Percentiles rank a stretch among this genome's conserved stretches.
Evolutionary conservation across 768 basidiomycete species (phyloP).

Genomic region (Dacryopinax primogenitus): DNA sequence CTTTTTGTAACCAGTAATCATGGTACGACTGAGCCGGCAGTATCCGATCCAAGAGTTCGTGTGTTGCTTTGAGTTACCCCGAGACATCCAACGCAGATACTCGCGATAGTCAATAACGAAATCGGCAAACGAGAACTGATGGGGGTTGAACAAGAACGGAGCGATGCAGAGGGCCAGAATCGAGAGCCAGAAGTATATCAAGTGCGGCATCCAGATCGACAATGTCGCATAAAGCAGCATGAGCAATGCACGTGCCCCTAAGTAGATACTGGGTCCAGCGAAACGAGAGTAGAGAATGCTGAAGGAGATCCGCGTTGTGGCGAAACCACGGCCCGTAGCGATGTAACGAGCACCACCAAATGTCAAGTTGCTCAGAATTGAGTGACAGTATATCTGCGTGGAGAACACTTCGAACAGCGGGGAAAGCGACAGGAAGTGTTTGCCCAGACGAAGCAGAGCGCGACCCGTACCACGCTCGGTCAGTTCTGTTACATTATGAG

Average conservation of each 20-base stretch:
- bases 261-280: conserved; percentile 94
- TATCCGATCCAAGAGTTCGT: conserved; percentile 99
- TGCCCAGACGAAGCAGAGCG: conserved; percentile 79
- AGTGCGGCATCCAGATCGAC: conserved; percentile 77
- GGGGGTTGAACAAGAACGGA: conserved; percentile 99
- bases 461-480: conserved; percentile 89
- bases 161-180: conserved; percentile 83
- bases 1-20: conserved; percentile 99
- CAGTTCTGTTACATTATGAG: conserved; percentile 46
- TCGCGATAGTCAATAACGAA: conserved; percentile 96
- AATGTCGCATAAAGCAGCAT: conserved; percentile 90
- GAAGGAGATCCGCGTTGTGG: conserved; percentile 89
- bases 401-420: conserved; percentile 96
- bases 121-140: conserved; percentile 94
- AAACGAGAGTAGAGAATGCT: conserved; percentile 94
- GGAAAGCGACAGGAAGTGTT: conserved; percentile 88
- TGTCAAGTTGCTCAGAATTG: conserved; percentile 90
- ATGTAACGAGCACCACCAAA: conserved; percentile 98
- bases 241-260: conserved; percentile 85
- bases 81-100: conserved; percentile 97
- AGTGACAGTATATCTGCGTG: conserved; percentile 96
- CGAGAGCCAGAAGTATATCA: conserved; percentile 98
- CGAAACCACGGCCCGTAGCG: conserved; percentile 97
- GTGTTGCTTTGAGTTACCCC: conserved; percentile 94
- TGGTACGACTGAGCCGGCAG: conserved; percentile 91